Evolutionary conservation across 345 rosid genomes (phyloP), one percentile per base, ranked within the genome.

Genomic region (Laguncularia racemosa): DNA sequence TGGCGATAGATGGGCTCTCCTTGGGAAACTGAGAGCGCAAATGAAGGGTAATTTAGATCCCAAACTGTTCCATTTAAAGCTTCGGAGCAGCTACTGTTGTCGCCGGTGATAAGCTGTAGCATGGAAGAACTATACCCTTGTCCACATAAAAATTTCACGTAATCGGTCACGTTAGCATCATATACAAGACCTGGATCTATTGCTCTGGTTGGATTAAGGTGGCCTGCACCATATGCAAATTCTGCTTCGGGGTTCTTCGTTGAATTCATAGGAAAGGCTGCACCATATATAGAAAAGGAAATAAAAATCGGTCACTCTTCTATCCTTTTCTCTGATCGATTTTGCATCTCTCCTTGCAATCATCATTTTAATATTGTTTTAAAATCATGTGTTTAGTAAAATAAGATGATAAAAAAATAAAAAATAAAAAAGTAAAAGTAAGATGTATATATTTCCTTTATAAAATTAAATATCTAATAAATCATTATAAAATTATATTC

Each of bases 181-280:
- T 78, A 78, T 26, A 68, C 55, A 50, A 76, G 28, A 15, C 88
- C 82, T 0, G 77, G 81, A 1, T 70, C 50, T 0, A 40, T 28
- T 3, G 77, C 78, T 57, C 17, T 48, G 1, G 20, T 8, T 17
- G 81, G 79, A 47, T 75, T 58, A 48, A 75, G 13, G 11, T 77
- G 82, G 8, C 82, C 82, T 3, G 82, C 70, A 20, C 84, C 84
- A 28, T 67, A 74, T 4, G 80, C 76, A 26, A 72, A 68, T 45
- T 71, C 78, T 3, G 58, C 75, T 2, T 73, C 79, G 0, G 53
- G 44, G 15, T 59, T 68, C 2, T 13, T 53, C 5, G 12, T 28
- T 15, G 13, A 16, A 33, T 18, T 70, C 75, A 72, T 72, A 9
- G 63, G 65, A 44, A 14, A 38, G 21, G 69, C 78, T 74, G 57